These are phyloP conservation scores for Chrysoporthe puriensis DNA, from an alignment of 2,329 filamentous ascomycete genomes.

Conservation along the genomic window DNA sequence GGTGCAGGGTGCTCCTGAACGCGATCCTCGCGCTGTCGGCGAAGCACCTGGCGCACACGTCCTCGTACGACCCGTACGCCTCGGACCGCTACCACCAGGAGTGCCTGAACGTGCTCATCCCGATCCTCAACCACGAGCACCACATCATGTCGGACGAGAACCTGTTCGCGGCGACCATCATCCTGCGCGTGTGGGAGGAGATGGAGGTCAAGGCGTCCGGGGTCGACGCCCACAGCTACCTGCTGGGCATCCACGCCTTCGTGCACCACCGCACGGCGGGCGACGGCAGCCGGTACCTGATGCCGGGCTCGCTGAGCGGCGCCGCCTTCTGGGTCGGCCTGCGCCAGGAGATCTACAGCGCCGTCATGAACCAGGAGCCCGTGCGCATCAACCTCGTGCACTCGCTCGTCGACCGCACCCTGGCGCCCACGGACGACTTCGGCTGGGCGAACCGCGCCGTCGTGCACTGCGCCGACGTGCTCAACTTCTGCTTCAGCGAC, in stretches of 20 bases:
- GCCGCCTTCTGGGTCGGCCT: slow-evolving; percentile 62
- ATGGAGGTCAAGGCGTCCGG: slow-evolving; percentile 51
- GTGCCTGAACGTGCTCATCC: slow-evolving; percentile 53
- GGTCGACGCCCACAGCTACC: slow-evolving; percentile 50
- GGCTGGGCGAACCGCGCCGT: slow-evolving; percentile 65
- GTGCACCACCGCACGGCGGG: slow-evolving; percentile 41
- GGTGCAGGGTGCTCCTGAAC: slow-evolving; percentile 56
- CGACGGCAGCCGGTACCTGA: slow-evolving; percentile 43
- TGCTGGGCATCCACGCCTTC: slow-evolving; percentile 51
- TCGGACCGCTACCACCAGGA: slow-evolving; percentile 57
- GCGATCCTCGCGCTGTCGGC: slow-evolving; percentile 61
- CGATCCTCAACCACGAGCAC: slow-evolving; percentile 48
- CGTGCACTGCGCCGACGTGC: slow-evolving; percentile 64
- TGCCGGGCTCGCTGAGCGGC: slow-evolving; percentile 48
- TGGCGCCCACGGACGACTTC: slow-evolving; percentile 53
- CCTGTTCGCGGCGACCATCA: slow-evolving; percentile 58
- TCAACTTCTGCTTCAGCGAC: slow-evolving; percentile 64
- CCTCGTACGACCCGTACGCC: slow-evolving; percentile 51
- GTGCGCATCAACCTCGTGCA: slow-evolving; percentile 55
- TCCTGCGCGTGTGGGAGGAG: slow-evolving; percentile 61
- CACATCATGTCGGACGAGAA: slow-evolving; percentile 51
- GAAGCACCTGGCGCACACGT: slow-evolving; percentile 55
- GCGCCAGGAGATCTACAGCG: slow-evolving; percentile 63
- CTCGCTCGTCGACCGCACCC: slow-evolving; percentile 54
- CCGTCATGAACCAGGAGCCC: slow-evolving; percentile 50